Evolutionary conservation across 2,329 filamentous ascomycete species (phyloP).

Genomic region (Nemania abortiva): DNA sequence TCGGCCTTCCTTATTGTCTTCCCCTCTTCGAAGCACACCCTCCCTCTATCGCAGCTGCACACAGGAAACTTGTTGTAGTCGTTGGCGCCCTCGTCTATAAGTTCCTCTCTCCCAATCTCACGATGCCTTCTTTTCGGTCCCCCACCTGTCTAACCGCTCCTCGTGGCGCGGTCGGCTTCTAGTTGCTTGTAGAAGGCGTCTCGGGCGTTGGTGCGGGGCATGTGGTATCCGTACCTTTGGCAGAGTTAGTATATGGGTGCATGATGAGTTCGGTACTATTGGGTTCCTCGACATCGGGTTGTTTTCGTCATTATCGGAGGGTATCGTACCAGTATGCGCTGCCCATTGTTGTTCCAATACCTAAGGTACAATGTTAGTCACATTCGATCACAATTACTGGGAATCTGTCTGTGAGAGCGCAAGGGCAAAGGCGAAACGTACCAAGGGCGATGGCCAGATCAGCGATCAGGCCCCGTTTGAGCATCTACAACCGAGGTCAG

Average conservation of each 20-base stretch:
- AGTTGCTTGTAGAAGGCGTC: slow-evolving; percentile 70
- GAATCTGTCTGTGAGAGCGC: not conserved
- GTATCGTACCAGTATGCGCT: slow-evolving; percentile 68
- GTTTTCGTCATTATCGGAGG: slow-evolving; percentile 12
- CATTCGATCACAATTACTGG: not conserved
- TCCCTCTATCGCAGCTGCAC: slow-evolving; percentile 35
- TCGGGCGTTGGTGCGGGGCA: slow-evolving; percentile 69
- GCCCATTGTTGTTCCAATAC: slow-evolving; percentile 66
- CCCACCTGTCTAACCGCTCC: slow-evolving; percentile 37
- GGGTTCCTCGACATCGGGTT: not conserved
- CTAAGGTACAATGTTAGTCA: slow-evolving; percentile 57
- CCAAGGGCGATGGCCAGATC: slow-evolving; percentile 68
- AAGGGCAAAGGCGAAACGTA: slow-evolving; percentile 53
- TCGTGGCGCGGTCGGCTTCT: slow-evolving; percentile 66
- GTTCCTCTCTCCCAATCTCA: not conserved
- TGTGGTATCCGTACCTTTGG: slow-evolving; percentile 71
- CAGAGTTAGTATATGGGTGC: slow-evolving; percentile 32
- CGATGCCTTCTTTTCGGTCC: not conserved
- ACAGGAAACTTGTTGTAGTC: slow-evolving; percentile 21
- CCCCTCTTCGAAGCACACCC: slow-evolving; percentile 31
- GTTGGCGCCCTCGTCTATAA: not conserved
- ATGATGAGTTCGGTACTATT: not conserved
- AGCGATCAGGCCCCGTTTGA: slow-evolving; percentile 69
- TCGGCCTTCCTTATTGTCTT: slow-evolving; percentile 21
- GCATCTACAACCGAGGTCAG: slow-evolving; percentile 63